These are phyloP conservation scores for Eleusine indica DNA, from an alignment of 176 grass and related monocot genomes.

Conservation along the genomic window DNA sequence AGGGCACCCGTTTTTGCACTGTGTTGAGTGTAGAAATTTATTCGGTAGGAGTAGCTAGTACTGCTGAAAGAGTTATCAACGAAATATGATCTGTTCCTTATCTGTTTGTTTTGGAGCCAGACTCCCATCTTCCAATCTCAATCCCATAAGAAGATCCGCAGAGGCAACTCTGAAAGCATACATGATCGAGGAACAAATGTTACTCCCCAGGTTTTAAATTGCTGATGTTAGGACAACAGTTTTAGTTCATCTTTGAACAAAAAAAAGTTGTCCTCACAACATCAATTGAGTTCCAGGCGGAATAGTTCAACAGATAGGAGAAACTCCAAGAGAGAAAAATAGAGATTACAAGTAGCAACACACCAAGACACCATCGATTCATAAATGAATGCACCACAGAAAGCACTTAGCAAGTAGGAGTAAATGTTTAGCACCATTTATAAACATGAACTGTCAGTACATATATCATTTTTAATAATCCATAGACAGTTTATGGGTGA, in stretches of 20 bases:
- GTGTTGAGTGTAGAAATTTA: slow-evolving; percentile 5
- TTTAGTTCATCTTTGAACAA: neutral
- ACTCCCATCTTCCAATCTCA: neutral
- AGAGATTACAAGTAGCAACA: neutral
- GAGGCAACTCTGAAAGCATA: neutral
- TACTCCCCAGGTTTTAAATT: neutral
- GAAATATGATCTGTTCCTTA: neutral
- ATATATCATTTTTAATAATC: slow-evolving; percentile 21
- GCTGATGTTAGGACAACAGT: neutral
- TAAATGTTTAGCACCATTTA: slow-evolving; percentile 4
- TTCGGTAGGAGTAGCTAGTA: neutral
- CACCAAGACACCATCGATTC: neutral
- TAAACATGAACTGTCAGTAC: slow-evolving; percentile 20
- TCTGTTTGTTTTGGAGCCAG: neutral
- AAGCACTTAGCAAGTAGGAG: neutral
- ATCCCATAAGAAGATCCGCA: neutral
- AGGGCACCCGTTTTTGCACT: neutral
- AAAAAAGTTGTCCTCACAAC: neutral
- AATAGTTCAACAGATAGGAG: neutral
- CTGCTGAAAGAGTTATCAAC: slow-evolving; percentile 16
- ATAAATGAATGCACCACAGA: neutral
- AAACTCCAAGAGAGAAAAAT: neutral
- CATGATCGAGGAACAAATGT: neutral
- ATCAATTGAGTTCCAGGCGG: neutral
- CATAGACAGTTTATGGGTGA: slow-evolving; percentile 25